phyloP scores from a whole-genome alignment of 805 yeast genomes.

The Yamadazyma scolyti region DNA sequence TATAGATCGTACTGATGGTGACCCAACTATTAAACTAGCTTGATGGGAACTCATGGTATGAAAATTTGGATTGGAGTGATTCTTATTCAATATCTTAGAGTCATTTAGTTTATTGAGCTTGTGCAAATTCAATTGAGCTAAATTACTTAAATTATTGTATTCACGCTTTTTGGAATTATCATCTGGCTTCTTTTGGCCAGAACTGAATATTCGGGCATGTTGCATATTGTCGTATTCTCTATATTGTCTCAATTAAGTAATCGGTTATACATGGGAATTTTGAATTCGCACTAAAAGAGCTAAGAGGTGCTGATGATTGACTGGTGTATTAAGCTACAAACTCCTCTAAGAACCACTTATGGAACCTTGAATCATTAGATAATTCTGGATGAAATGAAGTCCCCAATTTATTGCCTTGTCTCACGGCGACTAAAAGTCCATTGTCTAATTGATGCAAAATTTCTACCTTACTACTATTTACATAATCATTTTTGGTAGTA shows the following conservation, averaged over 20 bases:
- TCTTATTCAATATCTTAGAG: no score
- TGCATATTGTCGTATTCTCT: conserved; percentile 18
- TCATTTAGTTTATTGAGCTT: no score
- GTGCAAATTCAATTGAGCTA: no score
- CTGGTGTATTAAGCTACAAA: conserved; percentile 34
- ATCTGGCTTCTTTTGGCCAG: no score
- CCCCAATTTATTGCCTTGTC: conserved; percentile 63
- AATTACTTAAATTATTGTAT: no score
- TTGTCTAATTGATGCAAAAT: conserved; percentile 36
- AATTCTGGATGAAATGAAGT: conserved; percentile 83
- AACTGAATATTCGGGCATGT: conserved; percentile 22
- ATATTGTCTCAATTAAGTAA: no score
- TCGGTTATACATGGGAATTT: no score
- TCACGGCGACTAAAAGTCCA: conserved; percentile 62
- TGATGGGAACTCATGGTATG: conserved; percentile 21
- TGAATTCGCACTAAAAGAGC: no score
- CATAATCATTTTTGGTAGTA: conserved; percentile 18
- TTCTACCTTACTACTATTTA: conserved; percentile 30
- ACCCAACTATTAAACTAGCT: conserved; percentile 15
- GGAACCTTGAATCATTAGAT: conserved; percentile 55
- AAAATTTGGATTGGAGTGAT: no score
- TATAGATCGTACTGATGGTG: conserved; percentile 5
- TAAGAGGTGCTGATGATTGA: no score
- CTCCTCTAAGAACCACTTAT: conserved; percentile 64
- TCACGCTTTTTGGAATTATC: no score